Conservation (phyloP, 768 basidiomycete genomes). For the Tremella yokohamensis region DNA sequence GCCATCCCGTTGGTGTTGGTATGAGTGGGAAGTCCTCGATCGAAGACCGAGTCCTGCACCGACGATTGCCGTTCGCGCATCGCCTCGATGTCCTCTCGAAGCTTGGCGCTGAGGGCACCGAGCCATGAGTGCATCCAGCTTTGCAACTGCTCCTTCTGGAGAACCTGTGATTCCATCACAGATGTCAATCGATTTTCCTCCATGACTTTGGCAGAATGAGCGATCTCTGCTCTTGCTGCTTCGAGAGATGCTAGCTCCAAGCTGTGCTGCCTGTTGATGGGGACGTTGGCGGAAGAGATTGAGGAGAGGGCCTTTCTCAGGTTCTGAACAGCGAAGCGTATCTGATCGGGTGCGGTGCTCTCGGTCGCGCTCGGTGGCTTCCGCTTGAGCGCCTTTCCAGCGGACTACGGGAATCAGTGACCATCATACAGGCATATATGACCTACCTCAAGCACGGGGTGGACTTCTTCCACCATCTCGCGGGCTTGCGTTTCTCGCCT, state of each 20-base stretch:
- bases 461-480: slow-evolving; percentile 37
- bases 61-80: no score
- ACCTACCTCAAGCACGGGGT: slow-evolving; percentile 36
- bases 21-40: slow-evolving; percentile 6
- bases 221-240: slow-evolving; percentile 42
- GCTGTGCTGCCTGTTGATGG: slow-evolving; percentile 36
- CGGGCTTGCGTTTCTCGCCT: slow-evolving; percentile 18
- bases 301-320: slow-evolving; percentile 56
- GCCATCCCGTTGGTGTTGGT: slow-evolving; percentile 23
- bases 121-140: slow-evolving; percentile 47
- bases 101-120: slow-evolving; percentile 21
- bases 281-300: slow-evolving; percentile 21
- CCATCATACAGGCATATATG: neutral
- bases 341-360: slow-evolving; percentile 3
- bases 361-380: neutral
- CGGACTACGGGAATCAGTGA: neutral
- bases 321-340: slow-evolving; percentile 43
- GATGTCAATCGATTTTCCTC: slow-evolving; percentile 2
- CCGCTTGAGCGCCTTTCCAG: neutral
- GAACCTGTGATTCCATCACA: slow-evolving; percentile 13
- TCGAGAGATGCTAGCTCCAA: slow-evolving; percentile 42
- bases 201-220: slow-evolving; percentile 30
- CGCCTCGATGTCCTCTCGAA: slow-evolving; percentile 27
- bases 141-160: slow-evolving; percentile 35
- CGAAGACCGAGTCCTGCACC: neutral